Conservation (phyloP, 1,284 basidiomycete genomes). For the Grifola frondosa region DNA sequence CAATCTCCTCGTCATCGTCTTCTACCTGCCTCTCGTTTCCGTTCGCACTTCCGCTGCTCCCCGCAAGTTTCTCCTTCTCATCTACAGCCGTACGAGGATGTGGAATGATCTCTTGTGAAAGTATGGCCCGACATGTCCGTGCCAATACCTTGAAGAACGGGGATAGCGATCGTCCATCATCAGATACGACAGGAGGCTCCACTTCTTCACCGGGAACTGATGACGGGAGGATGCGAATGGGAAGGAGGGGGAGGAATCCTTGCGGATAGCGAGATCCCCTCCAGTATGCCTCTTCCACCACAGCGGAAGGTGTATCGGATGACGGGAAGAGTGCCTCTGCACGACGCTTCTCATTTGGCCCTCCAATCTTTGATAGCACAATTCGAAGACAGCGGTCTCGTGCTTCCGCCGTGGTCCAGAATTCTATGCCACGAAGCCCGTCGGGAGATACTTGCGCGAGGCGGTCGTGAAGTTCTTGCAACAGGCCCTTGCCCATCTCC, state of each 20-base stretch:
- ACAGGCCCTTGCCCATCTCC: conserved; percentile 67
- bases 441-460: conserved; percentile 25
- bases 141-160: conserved; percentile 47
- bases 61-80: too few relatives aligned
- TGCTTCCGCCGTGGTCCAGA: conserved; percentile 80
- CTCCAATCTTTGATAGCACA: conserved; percentile 66
- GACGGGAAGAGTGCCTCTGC: conserved; percentile 54
- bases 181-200: not conserved
- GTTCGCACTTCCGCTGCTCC: too few relatives aligned
- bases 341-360: conserved; percentile 57
- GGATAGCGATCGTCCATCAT: conserved; percentile 6
- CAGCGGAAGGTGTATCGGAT: conserved; percentile 4
- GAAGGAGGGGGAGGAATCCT: conserved; percentile 52
- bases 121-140: conserved; percentile 50
- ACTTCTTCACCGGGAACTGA: conserved; percentile 18
- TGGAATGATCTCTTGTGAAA: conserved; percentile 43
- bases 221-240: conserved; percentile 49
- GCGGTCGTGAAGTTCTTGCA: conserved; percentile 61
- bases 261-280: conserved; percentile 55
- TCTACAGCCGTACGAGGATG: conserved; percentile 23
- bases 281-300: conserved; percentile 55
- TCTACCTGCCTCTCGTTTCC: too few relatives aligned
- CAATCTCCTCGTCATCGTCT: conserved; percentile 37
- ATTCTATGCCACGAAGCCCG: conserved; percentile 41
- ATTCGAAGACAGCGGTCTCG: conserved; percentile 67